These are phyloP conservation scores for Pezicula radicicola DNA, from an alignment of 2,329 filamentous ascomycete genomes.

Conservation along the genomic window DNA sequence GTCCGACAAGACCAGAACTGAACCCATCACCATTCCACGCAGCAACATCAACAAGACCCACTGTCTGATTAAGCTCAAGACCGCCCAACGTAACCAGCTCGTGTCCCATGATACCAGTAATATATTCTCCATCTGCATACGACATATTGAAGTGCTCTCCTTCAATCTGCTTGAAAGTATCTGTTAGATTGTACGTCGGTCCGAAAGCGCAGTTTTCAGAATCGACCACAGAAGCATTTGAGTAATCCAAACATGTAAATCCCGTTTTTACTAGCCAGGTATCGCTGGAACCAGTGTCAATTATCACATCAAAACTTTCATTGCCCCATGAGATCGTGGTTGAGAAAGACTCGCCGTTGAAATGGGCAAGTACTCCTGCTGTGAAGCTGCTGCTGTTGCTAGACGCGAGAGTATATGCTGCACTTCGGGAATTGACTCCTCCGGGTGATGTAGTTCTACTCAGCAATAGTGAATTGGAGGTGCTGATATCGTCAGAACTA, in stretches of 20 bases:
- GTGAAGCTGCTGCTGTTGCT: too few relatives aligned
- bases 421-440: too few relatives aligned
- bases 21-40: slow-evolving; percentile 40
- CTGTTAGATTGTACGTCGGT: background rate
- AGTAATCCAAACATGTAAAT: background rate
- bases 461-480: too few relatives aligned
- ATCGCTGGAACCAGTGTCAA: slow-evolving; percentile 2
- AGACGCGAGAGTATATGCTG: too few relatives aligned
- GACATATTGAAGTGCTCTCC: slow-evolving; percentile 7
- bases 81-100: slow-evolving; percentile 1
- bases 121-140: slow-evolving; percentile 4
- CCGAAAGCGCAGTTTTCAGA: slow-evolving; percentile 1
- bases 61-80: slow-evolving; percentile 30
- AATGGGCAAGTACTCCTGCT: too few relatives aligned
- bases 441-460: too few relatives aligned
- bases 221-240: too few relatives aligned
- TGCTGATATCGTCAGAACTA: too few relatives aligned
- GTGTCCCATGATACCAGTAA: slow-evolving; percentile 1
- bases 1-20: slow-evolving; percentile 45
- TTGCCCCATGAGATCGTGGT: background rate
- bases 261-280: background rate
- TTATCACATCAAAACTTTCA: slow-evolving; percentile 1
- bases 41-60: slow-evolving; percentile 42
- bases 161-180: slow-evolving; percentile 2
- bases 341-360: too few relatives aligned